Evolutionary conservation across 2,329 filamentous ascomycete genomes (phyloP).

Genomic region (Fusarium coffeatum): DNA sequence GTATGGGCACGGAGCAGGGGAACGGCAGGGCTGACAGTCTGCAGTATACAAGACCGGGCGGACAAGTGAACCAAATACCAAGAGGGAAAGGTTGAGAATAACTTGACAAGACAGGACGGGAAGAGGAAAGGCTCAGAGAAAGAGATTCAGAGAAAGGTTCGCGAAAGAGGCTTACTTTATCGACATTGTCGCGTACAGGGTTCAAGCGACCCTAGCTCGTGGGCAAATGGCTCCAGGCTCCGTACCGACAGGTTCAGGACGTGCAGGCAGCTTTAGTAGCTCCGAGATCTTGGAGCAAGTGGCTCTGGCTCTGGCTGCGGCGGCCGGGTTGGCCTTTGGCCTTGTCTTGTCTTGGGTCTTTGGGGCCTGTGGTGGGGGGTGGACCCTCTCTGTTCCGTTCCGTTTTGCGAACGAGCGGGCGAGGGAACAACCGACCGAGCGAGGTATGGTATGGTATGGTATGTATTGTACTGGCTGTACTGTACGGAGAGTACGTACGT

Average conservation of each 20-base stretch:
- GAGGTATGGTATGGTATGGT: background rate
- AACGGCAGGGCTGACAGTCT: constrained; percentile 21
- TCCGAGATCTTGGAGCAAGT: constrained; percentile 49
- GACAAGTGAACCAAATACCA: constrained; percentile 30
- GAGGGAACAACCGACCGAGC: constrained; percentile 2
- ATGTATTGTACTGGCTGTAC: background rate
- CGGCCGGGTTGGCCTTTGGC: constrained; percentile 41
- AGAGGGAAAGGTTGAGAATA: constrained; percentile 19
- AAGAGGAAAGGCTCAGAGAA: constrained; percentile 40
- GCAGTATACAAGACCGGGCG: constrained; percentile 11
- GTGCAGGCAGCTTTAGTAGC: constrained; percentile 49
- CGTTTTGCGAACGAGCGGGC: constrained; percentile 21
- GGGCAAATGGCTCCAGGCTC: constrained; percentile 48
- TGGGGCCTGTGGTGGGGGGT: constrained; percentile 44
- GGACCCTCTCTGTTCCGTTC: constrained; percentile 44
- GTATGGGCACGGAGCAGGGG: constrained; percentile 21
- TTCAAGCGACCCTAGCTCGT: constrained; percentile 51
- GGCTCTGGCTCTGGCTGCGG: constrained; percentile 37
- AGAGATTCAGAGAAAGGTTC: constrained; percentile 41
- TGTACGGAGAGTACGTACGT: background rate
- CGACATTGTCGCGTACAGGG: constrained; percentile 60
- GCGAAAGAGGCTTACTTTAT: constrained; percentile 63
- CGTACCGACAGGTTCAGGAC: constrained; percentile 48
- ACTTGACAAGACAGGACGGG: constrained; percentile 32
- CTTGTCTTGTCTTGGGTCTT: constrained; percentile 38